Conservation (phyloP, 2,329 filamentous ascomycete species). For the Dothistroma pini region DNA sequence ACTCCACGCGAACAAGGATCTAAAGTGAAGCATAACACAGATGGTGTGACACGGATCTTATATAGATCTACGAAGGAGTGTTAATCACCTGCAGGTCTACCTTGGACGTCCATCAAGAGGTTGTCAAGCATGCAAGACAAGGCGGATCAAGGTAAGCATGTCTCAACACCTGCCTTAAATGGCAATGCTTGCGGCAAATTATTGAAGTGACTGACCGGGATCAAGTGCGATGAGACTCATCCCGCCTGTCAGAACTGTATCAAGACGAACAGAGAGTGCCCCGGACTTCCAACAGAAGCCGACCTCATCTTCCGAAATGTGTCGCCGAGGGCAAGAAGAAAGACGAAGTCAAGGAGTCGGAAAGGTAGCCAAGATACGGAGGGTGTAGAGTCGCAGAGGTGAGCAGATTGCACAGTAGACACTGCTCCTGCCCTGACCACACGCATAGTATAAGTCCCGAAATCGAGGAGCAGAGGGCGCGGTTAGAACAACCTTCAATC, state of each 20-base stretch:
- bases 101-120: conserved; percentile 15
- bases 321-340: conserved; percentile 5
- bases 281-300: conserved; percentile 13
- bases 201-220: background rate
- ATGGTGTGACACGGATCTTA: background rate
- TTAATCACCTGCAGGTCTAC: conserved; percentile 11
- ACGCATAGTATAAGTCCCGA: conserved; percentile 7
- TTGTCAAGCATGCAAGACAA: conserved; percentile 14
- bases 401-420: background rate
- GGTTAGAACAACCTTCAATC: background rate
- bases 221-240: conserved; percentile 14
- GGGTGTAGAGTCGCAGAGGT: background rate
- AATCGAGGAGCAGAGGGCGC: conserved; percentile 6
- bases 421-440: background rate
- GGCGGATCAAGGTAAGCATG: conserved; percentile 15
- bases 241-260: conserved; percentile 14
- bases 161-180: background rate
- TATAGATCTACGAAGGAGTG: background rate
- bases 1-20: background rate
- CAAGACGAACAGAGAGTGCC: conserved; percentile 13
- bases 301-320: conserved; percentile 18
- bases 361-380: conserved; percentile 5
- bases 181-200: background rate
- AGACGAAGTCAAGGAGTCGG: conserved; percentile 2
- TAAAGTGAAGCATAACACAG: background rate